Evolutionary conservation across 345 rosid genomes (phyloP), one percentile per base, ranked within the genome.

Genomic region (Ceriops decandra): DNA sequence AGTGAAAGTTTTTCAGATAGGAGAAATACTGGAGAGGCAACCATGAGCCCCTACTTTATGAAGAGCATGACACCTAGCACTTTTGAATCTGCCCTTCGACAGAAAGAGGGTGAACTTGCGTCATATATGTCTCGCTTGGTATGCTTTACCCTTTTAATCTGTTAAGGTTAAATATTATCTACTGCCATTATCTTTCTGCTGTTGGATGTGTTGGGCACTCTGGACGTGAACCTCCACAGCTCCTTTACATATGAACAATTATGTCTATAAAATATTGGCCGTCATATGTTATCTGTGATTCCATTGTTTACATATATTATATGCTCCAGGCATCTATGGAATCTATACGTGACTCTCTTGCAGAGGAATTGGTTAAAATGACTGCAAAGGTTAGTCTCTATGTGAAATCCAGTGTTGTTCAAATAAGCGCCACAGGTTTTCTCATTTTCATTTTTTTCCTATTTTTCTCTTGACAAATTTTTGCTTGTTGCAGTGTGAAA

Each of bases 61-160:
- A 95, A 89, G 85, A 92, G 95, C 85, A 86, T 92, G 85, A 95
- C 95, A 68, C 91, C 93, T 51, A 90, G 90, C 81, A 84, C 97
- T 76, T 92, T 88, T 76, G 98, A 95, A 79, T 82, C 96, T 62
- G 83, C 96, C 57, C 97, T 92, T 80, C 93, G 96, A 62, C 99
- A 92, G 82, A 95, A 95, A 86, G 99, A 95, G 84, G 99, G 99
- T 26, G 99, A 95, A 82, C 90, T 95, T 77, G 91, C 96, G 24
- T 92, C 98, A 13, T 95, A 92, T 77, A 86, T 89, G 89, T 88
- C 99, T 68, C 99, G 97, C 67, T 85, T 95, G 98, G 99, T 95
- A 85, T 57, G 79, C 31, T 19, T 65, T 76, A 33, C 9, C 51
- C 61, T 38, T 70, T 67, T n/a, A 56, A 56, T 30, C 62, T 47